A percentile compares a stretch with the other conserved stretches of the same genome.
These are phyloP conservation scores for Annulohypoxylon bovei DNA, from an alignment of 495 filamentous ascomycete species.

Conservation along the genomic window DNA sequence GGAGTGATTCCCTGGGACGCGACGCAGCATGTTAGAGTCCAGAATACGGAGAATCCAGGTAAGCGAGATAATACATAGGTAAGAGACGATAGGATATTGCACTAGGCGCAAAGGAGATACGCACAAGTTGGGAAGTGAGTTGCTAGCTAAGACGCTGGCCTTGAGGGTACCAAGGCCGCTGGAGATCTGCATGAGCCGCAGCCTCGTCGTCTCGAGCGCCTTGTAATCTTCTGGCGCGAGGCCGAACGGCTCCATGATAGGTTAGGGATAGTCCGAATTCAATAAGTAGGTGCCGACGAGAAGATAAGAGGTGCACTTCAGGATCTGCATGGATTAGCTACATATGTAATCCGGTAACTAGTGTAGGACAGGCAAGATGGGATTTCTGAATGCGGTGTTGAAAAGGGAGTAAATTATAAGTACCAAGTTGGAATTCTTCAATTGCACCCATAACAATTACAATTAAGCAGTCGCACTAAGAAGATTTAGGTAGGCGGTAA, in stretches of 20 bases:
- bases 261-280: background rate
- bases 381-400: constrained; percentile 32
- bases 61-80: background rate
- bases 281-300: background rate
- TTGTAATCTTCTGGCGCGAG: constrained; percentile 71
- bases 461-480: background rate
- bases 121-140: constrained; percentile 54
- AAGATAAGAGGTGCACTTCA: background rate
- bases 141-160: constrained; percentile 43
- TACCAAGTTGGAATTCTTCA: background rate
- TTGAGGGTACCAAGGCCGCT: constrained; percentile 72
- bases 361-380: constrained; percentile 3
- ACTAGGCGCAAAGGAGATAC: background rate
- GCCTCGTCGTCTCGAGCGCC: constrained; percentile 77
- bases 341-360: background rate
- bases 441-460: background rate
- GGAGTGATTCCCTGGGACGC: constrained; percentile 69
- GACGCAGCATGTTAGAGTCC: background rate
- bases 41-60: background rate
- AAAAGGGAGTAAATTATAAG: background rate
- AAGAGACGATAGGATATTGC: background rate
- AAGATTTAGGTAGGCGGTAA: background rate
- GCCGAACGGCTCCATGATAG: constrained; percentile 58
- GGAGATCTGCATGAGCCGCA: constrained; percentile 74
- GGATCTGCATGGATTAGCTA: constrained; percentile 7